Evolutionary conservation across 768 basidiomycete species (phyloP), one percentile per base, ranked within the genome.

Genomic region (Terana coerulea): DNA sequence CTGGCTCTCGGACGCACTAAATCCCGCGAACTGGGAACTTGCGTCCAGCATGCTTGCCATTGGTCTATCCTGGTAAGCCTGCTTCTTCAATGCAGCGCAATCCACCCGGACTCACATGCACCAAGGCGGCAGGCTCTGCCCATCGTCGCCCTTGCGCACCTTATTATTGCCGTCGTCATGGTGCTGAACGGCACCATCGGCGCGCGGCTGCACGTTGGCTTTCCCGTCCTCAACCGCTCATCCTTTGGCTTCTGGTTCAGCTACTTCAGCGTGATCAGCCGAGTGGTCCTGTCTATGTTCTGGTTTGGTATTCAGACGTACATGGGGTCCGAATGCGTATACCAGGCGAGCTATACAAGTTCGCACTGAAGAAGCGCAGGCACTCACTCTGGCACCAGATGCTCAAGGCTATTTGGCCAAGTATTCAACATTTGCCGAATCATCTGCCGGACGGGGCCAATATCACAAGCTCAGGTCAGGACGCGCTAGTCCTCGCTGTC

Each of bases 201-300:
- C 22, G 86, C 90, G 22, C 79, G 86, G 17, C 75, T 90, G 39
- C 88, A 89, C 58, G 71, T 92, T 22, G 80, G 86, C 0, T 91
- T 91, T 63, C 77, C 81, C 1, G 77, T 93, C 44, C 72, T 91
- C n/a, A 89, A 86, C 58, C 76, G 91, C 14, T 90, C 91, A 1
- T 91, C 87, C 0, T 89, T 93, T 59, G 91, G 92, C 1, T 93
- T 91, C 70, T 93, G 87, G 82, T 79, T 93, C 60, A 88, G 88
- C 62, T 93, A 91, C 68, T 92, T 92, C 66, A 83, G 80, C 52
- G 86, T 94, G 40, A 64, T 92, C 52, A 89, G 86, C 57, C 80
- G 90, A 19, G 77, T 83, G 37, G 69, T 90, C 17, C 77, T 93
- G 21, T 75, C 86, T 31, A 79, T 91, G 76, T 88, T 91, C 65